phyloP scores from a whole-genome alignment of 2,329 filamentous ascomycete species.

The Raffaelea deltoideospora region DNA sequence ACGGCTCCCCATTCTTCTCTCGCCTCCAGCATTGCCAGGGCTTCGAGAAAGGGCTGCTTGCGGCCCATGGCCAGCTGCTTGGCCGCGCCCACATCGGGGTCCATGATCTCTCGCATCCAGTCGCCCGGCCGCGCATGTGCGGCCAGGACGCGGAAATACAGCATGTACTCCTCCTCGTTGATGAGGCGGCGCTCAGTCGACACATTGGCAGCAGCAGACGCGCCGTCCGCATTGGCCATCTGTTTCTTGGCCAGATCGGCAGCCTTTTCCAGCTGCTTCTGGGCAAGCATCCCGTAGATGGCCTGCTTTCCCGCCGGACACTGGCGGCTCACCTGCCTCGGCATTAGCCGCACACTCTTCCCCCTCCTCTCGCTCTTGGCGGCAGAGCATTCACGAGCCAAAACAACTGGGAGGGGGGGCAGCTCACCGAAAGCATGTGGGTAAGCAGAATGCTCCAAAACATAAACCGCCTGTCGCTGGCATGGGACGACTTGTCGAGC shows the following conservation, averaged over 20 bases:
- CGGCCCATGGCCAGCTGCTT: constrained; percentile 28
- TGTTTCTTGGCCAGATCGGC: constrained; percentile 12
- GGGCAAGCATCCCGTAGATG: constrained; percentile 33
- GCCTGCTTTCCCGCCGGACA: constrained; percentile 32
- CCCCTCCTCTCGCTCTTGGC: no score
- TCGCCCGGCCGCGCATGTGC: constrained; percentile 26
- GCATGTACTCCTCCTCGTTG: constrained; percentile 33
- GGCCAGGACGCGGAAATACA: constrained; percentile 32
- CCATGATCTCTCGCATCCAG: constrained; percentile 22
- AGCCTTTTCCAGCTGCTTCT: constrained; percentile 35
- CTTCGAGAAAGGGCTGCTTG: constrained; percentile 31
- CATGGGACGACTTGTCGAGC: constrained; percentile 32
- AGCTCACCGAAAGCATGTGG: constrained; percentile 34
- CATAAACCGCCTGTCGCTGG: constrained; percentile 30
- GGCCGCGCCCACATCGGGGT: constrained; percentile 25
- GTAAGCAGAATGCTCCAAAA: constrained; percentile 42
- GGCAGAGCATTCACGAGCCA: no score
- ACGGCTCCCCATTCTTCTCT: constrained; percentile 25
- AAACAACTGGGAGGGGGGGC: neutral
- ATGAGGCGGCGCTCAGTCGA: constrained; percentile 19
- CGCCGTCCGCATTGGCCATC: constrained; percentile 5
- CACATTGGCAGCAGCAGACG: constrained; percentile 20
- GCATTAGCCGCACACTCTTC: neutral
- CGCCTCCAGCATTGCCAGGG: constrained; percentile 20
- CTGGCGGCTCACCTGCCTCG: constrained; percentile 27